Percentiles rank a stretch among this genome's conserved stretches.
Evolutionary conservation across 2,329 filamentous ascomycete species (phyloP).

Genomic region (Paecilomyces sp.): DNA sequence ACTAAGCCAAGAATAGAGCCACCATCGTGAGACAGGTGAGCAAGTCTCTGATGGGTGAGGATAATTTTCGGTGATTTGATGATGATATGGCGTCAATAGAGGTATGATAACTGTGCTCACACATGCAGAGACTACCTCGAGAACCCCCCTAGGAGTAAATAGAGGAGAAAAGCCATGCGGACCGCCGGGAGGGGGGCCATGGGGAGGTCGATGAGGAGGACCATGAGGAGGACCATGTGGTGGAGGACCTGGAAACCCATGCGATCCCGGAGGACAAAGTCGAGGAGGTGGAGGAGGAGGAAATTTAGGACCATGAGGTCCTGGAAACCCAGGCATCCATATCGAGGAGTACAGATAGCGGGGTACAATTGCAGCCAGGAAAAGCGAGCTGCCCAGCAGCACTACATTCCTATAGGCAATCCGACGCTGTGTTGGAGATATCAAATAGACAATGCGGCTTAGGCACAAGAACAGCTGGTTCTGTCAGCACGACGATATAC

Average conservation of each 20-base stretch:
- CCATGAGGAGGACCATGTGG: background rate
- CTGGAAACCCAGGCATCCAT: background rate
- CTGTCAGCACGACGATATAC: background rate
- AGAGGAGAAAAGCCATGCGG: background rate
- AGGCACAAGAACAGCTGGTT: conserved; percentile 1
- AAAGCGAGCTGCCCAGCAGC: conserved; percentile 2
- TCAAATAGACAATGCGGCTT: conserved; percentile 1
- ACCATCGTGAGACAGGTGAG: conserved; percentile 7
- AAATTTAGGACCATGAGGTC: background rate
- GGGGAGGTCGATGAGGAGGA: background rate
- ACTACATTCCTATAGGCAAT: background rate
- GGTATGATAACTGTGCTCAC: conserved; percentile 3
- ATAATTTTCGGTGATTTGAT: background rate
- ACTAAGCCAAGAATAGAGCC: conserved; percentile 7
- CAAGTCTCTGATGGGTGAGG: conserved; percentile 2
- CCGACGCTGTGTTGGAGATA: background rate
- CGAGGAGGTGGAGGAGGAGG: background rate
- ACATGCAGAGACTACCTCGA: conserved; percentile 1
- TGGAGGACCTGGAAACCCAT: background rate
- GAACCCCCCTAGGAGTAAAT: background rate
- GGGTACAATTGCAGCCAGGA: conserved; percentile 3
- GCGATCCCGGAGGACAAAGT: background rate
- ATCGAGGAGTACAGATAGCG: conserved; percentile 4
- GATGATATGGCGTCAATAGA: background rate
- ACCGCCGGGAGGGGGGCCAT: background rate